Percentiles rank a stretch among this genome's conserved stretches.
Conservation (phyloP, 345 rosid genomes). For the Psidium friedrichsthalianum region DNA sequence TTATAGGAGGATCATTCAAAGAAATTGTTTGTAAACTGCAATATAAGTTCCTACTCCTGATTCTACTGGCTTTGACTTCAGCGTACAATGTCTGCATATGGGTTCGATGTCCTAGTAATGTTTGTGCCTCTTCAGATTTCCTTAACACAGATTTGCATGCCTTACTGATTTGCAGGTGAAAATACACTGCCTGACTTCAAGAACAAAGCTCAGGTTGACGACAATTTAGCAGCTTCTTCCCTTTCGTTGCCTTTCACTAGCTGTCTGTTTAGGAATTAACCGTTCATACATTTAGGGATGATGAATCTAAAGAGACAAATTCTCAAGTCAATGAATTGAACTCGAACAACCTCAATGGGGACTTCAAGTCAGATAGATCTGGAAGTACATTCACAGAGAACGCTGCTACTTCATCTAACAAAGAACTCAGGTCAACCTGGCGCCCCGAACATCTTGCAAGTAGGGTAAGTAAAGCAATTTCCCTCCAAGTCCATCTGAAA, state of each 20-base stretch:
- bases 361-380: slow-evolving; percentile 19
- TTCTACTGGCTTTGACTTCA: neutral
- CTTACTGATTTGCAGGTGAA: slow-evolving; percentile 25
- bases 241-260: neutral
- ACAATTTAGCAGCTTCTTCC: neutral
- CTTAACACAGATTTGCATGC: neutral
- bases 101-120: neutral
- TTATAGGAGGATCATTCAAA: neutral
- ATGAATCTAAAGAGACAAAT: slow-evolving; percentile 11
- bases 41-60: neutral
- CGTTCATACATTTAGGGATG: slow-evolving; percentile 16
- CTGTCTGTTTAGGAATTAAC: neutral
- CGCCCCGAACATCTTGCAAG: slow-evolving; percentile 9
- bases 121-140: neutral
- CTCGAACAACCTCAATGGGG: slow-evolving; percentile 8
- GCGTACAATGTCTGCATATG: neutral
- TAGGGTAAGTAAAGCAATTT: slow-evolving; percentile 11
- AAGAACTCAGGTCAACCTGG: slow-evolving; percentile 11
- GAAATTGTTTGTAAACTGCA: neutral
- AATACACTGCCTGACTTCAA: slow-evolving; percentile 41
- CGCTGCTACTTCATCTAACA: slow-evolving; percentile 6
- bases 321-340: slow-evolving; percentile 5
- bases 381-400: slow-evolving; percentile 4
- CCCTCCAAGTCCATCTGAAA: neutral
- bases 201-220: slow-evolving; percentile 20